A percentile compares a stretch with the other conserved stretches of the same genome.
These are phyloP conservation scores for Aegilops longissima DNA, from an alignment of 176 grass and related monocot species.

Conservation along the genomic window DNA sequence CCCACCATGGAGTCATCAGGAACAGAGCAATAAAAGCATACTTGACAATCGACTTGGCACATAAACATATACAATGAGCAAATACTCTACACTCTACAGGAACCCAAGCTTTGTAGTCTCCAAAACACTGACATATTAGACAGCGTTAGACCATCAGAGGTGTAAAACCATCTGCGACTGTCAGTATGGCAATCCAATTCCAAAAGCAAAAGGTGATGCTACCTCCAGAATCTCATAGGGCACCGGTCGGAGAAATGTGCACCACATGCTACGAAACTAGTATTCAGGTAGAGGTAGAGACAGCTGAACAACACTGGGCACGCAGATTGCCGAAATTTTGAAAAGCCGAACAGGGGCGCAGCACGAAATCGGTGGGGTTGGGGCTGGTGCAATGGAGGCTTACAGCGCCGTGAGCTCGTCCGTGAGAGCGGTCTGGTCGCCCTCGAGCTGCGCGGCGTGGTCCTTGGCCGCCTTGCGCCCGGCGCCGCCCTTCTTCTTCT, in stretches of 20 bases:
- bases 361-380: neutral
- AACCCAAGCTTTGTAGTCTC: neutral
- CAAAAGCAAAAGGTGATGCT: neutral
- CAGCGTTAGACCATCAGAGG: neutral
- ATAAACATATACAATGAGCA: neutral
- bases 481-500: conserved; percentile 74
- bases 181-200: neutral
- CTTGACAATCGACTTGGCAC: neutral
- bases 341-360: neutral
- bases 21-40: neutral
- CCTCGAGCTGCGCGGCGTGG: conserved; percentile 53
- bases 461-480: conserved; percentile 76
- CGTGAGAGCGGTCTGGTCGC: conserved; percentile 56
- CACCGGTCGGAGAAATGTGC: neutral
- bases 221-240: neutral
- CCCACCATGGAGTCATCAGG: neutral
- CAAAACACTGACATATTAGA: neutral
- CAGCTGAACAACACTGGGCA: neutral
- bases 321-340: neutral
- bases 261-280: neutral
- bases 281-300: neutral
- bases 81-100: conserved; percentile 14
- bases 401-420: conserved; percentile 94
- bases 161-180: neutral
- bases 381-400: neutral